Evolutionary conservation across 805 yeast genomes (phyloP).

Genomic region (Isabelozyma rhagii): DNA sequence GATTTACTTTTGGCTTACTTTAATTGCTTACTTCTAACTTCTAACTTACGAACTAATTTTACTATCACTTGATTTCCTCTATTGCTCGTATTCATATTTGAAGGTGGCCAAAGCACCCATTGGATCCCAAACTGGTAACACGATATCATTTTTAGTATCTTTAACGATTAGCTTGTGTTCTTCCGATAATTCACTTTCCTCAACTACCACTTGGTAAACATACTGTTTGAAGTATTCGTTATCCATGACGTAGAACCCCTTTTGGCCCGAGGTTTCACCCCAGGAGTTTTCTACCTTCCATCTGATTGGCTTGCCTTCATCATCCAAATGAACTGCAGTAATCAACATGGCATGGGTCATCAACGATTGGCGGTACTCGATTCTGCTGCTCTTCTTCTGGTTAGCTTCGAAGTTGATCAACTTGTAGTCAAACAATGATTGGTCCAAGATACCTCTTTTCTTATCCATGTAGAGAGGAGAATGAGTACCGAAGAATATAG

Average conservation of each 20-base stretch:
- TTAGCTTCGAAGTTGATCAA: slow-evolving; percentile 10
- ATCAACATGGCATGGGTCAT: slow-evolving; percentile 20
- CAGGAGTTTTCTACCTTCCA: slow-evolving; percentile 78
- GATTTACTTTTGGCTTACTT: not conserved
- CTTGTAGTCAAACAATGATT: slow-evolving; percentile 12
- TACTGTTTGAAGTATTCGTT: slow-evolving; percentile 73
- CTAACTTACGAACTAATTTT: no score
- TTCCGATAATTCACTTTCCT: slow-evolving; percentile 1
- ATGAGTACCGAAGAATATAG: slow-evolving; percentile 18
- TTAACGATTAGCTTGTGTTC: slow-evolving; percentile 1
- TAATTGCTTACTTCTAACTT: no score
- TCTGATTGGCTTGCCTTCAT: slow-evolving; percentile 54
- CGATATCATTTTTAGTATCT: slow-evolving; percentile 29
- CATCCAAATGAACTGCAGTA: slow-evolving; percentile 16
- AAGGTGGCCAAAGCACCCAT: slow-evolving; percentile 66
- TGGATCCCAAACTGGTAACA: slow-evolving; percentile 76
- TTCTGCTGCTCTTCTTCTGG: slow-evolving; percentile 14
- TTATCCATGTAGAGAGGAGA: slow-evolving; percentile 18
- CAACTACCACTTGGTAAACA: slow-evolving; percentile 44
- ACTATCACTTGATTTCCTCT: not conserved
- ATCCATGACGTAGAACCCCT: slow-evolving; percentile 70
- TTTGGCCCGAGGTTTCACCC: slow-evolving; percentile 66
- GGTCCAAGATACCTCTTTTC: slow-evolving; percentile 17
- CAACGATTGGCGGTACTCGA: slow-evolving; percentile 15
- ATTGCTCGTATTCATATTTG: not conserved